Base-by-base conservation (phyloP, 1,284 basidiomycete genomes). In the Fomitopsis schrenkii region DNA sequence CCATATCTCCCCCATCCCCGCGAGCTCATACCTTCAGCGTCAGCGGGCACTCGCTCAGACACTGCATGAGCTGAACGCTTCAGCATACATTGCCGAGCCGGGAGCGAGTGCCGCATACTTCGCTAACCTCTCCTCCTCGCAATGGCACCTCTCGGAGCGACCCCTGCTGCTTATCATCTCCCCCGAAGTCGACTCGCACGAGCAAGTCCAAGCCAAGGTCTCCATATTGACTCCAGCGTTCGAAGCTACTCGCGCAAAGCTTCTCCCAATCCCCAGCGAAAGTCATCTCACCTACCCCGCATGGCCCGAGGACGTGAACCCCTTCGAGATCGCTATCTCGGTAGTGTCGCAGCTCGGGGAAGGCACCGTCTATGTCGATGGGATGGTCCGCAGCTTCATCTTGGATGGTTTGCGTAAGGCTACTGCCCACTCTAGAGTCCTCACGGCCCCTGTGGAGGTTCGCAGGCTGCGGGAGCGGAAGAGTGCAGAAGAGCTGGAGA, bases 111-210 rank as follows among this genome's bases (percentile, higher is more conserved):
- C 87, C 0, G 75, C 80, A 1, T 95, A 86, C 78, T 94, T 84
- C 68, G 83, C 80, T 40, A 93, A 93, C 67, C 77, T 91, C 56
- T 90, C 91, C 19, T 70, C 70, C 3, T 66, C 77, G 0, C 68
- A 81, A 17, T 95, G 93, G 94, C 68, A 70, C 53, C 80, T 90
- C 28, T 91, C 89, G 8, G 93, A 95, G 74, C 81, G 93, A 1
- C 91, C 92, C 0, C 80, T 95, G 33, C 75, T 95, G 5, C 75
- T 94, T 40, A 79, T 91, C 55, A 69, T 95, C 55, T 79, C 81
- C 8, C 82, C 89, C 3, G 63, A 69, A 12, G 59, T 71, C 10
- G 61, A 68, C 30, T 62, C 65, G 17, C 66, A 72, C 19, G 73
- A 67, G 38, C 67, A 71, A 3, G 67, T 83, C 12, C 65, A 67